phyloP scores from a whole-genome alignment of 2,329 filamentous ascomycete species.

The Neofusicoccum kwambonambiense region DNA sequence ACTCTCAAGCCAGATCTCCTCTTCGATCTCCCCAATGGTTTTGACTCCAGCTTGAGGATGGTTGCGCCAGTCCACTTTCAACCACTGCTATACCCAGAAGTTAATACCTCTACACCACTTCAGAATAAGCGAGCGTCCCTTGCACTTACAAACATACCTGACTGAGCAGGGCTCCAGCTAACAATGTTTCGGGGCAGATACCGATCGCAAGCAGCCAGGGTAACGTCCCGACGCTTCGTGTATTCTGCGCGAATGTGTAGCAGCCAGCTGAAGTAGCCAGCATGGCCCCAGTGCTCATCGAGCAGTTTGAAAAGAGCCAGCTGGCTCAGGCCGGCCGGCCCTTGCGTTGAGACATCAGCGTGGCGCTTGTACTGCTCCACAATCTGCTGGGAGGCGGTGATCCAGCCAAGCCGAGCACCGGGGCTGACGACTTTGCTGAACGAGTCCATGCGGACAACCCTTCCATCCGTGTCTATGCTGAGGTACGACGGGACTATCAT shows the following conservation, averaged over 20 bases:
- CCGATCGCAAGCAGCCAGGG: conserved; percentile 27
- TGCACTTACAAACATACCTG: conserved; percentile 26
- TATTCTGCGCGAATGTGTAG: conserved; percentile 26
- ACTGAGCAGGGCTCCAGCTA: conserved; percentile 23
- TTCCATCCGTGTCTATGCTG: conserved; percentile 32
- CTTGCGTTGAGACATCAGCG: conserved; percentile 24
- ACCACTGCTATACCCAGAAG: no score
- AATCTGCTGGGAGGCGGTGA: conserved; percentile 28
- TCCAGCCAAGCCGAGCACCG: conserved; percentile 32
- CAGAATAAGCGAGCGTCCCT: no score
- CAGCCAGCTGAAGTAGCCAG: conserved; percentile 31
- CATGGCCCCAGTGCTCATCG: conserved; percentile 33
- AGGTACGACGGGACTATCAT: conserved; percentile 30
- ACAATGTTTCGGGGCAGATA: conserved; percentile 23
- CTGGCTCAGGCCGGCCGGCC: conserved; percentile 29
- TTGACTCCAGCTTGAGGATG: no score
- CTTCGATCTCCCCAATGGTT: no score
- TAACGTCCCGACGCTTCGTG: conserved; percentile 22
- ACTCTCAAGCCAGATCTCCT: no score
- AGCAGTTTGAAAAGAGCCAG: conserved; percentile 32
- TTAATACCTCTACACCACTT: no score
- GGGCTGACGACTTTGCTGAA: conserved; percentile 35
- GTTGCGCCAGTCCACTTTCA: no score
- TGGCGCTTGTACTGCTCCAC: conserved; percentile 28
- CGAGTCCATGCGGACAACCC: conserved; percentile 33